phyloP scores from a whole-genome alignment of 1,284 basidiomycete species.

The Fistulina hepatica region DNA sequence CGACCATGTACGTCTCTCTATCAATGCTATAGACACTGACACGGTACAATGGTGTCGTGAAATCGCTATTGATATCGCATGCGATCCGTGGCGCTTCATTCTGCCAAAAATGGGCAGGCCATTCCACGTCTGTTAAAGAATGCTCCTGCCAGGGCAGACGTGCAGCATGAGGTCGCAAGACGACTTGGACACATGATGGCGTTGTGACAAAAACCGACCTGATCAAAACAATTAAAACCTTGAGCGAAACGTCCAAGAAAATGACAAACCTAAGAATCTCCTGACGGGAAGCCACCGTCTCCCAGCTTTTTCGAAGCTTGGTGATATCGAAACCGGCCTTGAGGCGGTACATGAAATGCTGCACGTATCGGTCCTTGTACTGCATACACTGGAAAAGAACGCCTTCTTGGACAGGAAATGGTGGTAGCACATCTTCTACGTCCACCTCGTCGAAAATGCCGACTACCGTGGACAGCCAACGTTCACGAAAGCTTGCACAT shows the following conservation, averaged over 20 bases:
- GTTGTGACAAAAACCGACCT: background rate
- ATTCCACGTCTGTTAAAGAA: background rate
- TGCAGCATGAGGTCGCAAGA: background rate
- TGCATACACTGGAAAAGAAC: conserved; percentile 8
- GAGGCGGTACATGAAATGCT: conserved; percentile 6
- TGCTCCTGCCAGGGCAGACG: background rate
- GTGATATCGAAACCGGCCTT: background rate
- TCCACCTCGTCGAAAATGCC: background rate
- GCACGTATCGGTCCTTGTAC: conserved; percentile 7
- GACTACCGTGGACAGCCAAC: background rate
- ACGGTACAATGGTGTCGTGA: conserved; percentile 3
- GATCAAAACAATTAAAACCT: background rate
- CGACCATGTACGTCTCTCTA: conserved; percentile 5
- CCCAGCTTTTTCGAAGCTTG: conserved; percentile 3
- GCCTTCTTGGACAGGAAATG: conserved; percentile 7
- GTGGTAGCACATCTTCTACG: background rate
- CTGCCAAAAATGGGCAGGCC: background rate
- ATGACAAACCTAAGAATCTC: conserved; percentile 7
- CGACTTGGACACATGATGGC: background rate
- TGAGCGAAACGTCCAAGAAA: background rate
- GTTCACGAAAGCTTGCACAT: background rate
- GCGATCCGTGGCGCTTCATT: background rate
- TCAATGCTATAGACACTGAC: conserved; percentile 3
- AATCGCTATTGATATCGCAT: conserved; percentile 1
- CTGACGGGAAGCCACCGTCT: background rate